These are phyloP conservation scores for Vitis cinerea DNA, from an alignment of 164 flowering plant genomes.

Conservation along the genomic window DNA sequence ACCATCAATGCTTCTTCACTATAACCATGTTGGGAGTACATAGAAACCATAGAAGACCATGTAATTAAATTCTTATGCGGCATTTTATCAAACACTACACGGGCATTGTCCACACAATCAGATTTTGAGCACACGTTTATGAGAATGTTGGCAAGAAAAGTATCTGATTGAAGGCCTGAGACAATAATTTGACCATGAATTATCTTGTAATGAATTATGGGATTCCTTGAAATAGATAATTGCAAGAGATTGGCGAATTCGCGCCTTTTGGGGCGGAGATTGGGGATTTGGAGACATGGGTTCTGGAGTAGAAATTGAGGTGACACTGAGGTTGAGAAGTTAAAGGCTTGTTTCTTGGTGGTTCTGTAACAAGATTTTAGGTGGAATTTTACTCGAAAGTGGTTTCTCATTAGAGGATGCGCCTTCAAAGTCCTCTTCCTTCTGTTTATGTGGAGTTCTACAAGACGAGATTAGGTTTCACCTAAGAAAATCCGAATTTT, in stretches of 20 bases:
- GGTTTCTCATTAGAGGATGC: constrained; percentile 6
- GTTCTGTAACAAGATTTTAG: neutral
- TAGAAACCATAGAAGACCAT: constrained; percentile 64
- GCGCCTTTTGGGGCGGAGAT: constrained; percentile 19
- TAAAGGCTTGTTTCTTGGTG: neutral
- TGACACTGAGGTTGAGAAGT: constrained; percentile 11
- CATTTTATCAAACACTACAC: constrained; percentile 53
- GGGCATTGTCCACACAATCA: constrained; percentile 26
- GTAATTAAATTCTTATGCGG: constrained; percentile 42
- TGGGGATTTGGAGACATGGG: constrained; percentile 11
- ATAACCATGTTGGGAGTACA: constrained; percentile 37
- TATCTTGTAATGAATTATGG: constrained; percentile 17
- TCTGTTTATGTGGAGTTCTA: too few relatives aligned
- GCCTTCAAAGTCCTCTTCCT: neutral
- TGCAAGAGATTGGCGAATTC: constrained; percentile 45
- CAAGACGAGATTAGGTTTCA: too few relatives aligned
- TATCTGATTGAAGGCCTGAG: constrained; percentile 43
- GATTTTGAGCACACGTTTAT: constrained; percentile 35
- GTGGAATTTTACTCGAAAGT: neutral
- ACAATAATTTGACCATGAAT: constrained; percentile 42
- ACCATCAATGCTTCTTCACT: constrained; percentile 39
- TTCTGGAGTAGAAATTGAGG: constrained; percentile 6
- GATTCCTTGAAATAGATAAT: constrained; percentile 13
- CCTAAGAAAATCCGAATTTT: too few relatives aligned
- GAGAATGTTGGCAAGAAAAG: constrained; percentile 44